Conservation (phyloP, 129 eudicot genomes). For the carrot (Daucus carota) region DH1_v3.0 NC_030382.2:43169001-43169500, state of each 20-base stretch:
- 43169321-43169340: background rate
- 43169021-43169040: background rate
- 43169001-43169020: background rate
- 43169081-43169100: background rate
- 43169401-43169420: constrained; percentile 38
- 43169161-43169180: constrained; percentile 47
- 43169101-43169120: background rate
- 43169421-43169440: constrained; percentile 48
- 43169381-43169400: constrained; percentile 44
- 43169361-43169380: constrained; percentile 39
- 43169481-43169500: constrained; percentile 31
- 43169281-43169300: background rate
- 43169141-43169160: constrained; percentile 56
- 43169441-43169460: constrained; percentile 26
- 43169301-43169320: constrained; percentile 6
- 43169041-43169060: background rate
- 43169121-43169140: constrained; percentile 29
- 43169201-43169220: constrained; percentile 43
- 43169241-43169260: constrained; percentile 72
- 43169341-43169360: constrained; percentile 30
- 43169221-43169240: constrained; percentile 56
- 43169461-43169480: constrained; percentile 31
- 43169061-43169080: background rate
- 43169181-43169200: constrained; percentile 35
- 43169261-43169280: constrained; percentile 38